phyloP scores from a whole-genome alignment of 2,329 filamentous ascomycete species.

The Clonostachys sp. region DNA sequence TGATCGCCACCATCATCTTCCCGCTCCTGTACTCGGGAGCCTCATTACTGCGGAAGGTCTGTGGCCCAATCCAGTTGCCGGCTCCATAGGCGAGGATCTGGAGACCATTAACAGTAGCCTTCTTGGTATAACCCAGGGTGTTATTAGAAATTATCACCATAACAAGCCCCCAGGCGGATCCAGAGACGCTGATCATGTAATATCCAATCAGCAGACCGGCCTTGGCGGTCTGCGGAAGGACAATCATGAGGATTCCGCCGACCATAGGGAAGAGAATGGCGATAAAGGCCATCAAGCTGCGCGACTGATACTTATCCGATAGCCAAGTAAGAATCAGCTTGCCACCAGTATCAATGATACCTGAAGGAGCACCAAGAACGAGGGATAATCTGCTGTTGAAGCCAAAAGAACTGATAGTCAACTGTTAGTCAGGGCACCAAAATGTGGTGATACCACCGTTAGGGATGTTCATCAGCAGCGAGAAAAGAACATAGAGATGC shows the following conservation, averaged over 20 bases:
- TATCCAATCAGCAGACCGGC: conserved; percentile 12
- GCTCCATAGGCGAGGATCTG: conserved; percentile 11
- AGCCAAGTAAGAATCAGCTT: conserved; percentile 15
- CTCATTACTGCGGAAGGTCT: conserved; percentile 13
- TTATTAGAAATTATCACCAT: conserved; percentile 19
- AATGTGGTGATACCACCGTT: conserved; percentile 53
- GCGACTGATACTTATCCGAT: conserved; percentile 14
- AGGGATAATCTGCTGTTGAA: conserved; percentile 49
- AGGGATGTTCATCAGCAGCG: conserved; percentile 42
- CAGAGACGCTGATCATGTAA: conserved; percentile 13
- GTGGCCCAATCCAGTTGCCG: conserved; percentile 14
- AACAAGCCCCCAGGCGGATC: conserved; percentile 15
- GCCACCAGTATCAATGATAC: conserved; percentile 31
- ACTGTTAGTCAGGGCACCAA: conserved; percentile 49
- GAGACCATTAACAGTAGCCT: conserved; percentile 14
- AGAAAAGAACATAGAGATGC: conserved; percentile 30
- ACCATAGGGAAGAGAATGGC: conserved; percentile 17
- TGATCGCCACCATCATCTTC: conserved; percentile 14
- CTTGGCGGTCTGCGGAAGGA: conserved; percentile 11
- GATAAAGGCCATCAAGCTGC: conserved; percentile 12
- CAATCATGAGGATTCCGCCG: conserved; percentile 17
- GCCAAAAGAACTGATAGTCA: conserved; percentile 51
- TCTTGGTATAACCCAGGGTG: conserved; percentile 19
- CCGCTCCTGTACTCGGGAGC: conserved; percentile 13
- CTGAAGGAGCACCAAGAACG: conserved; percentile 54